These are phyloP conservation scores for Schizosaccharomyces versatilis DNA, from an alignment of 1,139 yeast species.

Conservation along the genomic window DNA sequence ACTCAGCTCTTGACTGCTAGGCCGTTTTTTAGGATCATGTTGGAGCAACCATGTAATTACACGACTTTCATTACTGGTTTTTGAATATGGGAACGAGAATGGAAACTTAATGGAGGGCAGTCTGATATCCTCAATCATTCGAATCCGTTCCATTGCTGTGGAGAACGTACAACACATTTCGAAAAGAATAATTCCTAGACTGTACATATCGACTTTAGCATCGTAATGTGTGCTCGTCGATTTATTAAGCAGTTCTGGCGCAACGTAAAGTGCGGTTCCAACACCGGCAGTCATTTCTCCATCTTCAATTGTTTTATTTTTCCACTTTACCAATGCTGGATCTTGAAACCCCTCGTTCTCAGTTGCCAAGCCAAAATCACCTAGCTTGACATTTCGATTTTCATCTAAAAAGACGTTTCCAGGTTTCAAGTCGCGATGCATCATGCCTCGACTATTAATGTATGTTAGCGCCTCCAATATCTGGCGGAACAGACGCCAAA, in stretches of 20 bases:
- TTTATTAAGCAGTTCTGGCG: constrained; percentile 48
- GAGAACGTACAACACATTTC: constrained; percentile 72
- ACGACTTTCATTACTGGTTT: constrained; percentile 38
- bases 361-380: constrained; percentile 87
- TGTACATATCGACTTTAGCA: constrained; percentile 87
- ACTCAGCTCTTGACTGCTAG: constrained; percentile 52
- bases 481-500: constrained; percentile 77
- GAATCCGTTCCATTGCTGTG: constrained; percentile 85
- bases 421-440: constrained; percentile 88
- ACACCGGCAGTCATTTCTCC: constrained; percentile 24
- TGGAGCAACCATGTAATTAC: constrained; percentile 45
- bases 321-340: neutral
- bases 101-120: neutral
- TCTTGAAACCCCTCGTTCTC: constrained; percentile 3
- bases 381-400: constrained; percentile 70
- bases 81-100: constrained; percentile 16
- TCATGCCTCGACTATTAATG: constrained; percentile 81
- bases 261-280: constrained; percentile 85
- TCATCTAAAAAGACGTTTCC: constrained; percentile 88
- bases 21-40: constrained; percentile 59
- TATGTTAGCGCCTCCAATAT: constrained; percentile 76
- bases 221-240: constrained; percentile 16
- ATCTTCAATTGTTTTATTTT: constrained; percentile 1
- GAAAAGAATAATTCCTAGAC: constrained; percentile 79
- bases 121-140: constrained; percentile 23